Base-by-base conservation (phyloP, 2,329 filamentous ascomycete genomes). In the Colletotrichum destructivum region DNA sequence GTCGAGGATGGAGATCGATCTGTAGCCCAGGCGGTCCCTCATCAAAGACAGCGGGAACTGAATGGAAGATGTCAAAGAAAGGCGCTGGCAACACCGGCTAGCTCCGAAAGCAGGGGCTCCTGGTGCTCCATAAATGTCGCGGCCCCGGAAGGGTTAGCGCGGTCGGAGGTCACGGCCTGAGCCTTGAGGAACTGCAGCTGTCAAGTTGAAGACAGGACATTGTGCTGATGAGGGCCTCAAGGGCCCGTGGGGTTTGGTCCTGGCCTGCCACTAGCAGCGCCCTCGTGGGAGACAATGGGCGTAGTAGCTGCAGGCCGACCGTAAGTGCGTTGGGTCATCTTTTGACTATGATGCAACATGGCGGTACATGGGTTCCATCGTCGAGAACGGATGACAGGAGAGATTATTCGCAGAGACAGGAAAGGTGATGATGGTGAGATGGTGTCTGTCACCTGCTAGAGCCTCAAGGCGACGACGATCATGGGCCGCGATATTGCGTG, bases 121-220 rank as follows among this genome's bases (percentile, higher is more conserved):
- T 38, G 2, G 35, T 38, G 35, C 8, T 3, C 35, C 35, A 38
- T 38, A 11, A 9, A 47, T 51, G 23, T 21, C 23, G 38, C 40
- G 47, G 15, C 54, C 60, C 35, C 40, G 65, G 54, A 69, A 64
- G 65, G 65, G 54, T 60, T 72, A 69, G 65, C 59, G 60, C 47
- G 13, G 35, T 23, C 47, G 31, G 40, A 69, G 66, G 47, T 60
- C 59, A 42, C 40, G 59, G 59, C 46, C 42, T 55, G n/a, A 42
- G 59, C 54, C 54, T 21, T 49, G n/a, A 42, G 59, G 59, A 56
- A 60, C 54, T 60, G 55, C 60, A 61, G 69, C 47, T 69, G 60
- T 64, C 69, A 69, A 66, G 47, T 56, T 64, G 38, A 60, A 63
- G 59, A 72, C 66, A 64, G 51, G 52, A 69, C 52, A 61, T 69